These are phyloP conservation scores for Xylogone sp. DNA, from an alignment of 2,329 filamentous ascomycete genomes.

Conservation along the genomic window DNA sequence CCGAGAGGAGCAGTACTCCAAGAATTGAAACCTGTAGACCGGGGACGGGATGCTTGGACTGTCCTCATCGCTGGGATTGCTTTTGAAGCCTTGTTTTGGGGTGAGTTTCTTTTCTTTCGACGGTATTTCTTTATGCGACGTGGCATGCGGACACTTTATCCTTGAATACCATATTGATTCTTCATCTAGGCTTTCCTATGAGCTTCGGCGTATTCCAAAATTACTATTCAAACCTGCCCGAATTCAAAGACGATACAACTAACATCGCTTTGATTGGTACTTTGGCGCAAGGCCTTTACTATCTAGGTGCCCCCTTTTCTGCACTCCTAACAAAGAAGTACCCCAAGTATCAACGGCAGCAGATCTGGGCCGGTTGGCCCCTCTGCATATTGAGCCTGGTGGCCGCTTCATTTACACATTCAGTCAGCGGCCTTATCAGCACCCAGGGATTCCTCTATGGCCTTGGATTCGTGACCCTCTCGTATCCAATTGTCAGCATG, in stretches of 20 bases:
- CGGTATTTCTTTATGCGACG: background rate
- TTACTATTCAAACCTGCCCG: conserved; percentile 58
- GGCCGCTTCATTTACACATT: conserved; percentile 48
- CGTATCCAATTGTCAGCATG: conserved; percentile 53
- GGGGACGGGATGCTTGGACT: conserved; percentile 37
- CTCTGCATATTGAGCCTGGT: conserved; percentile 36
- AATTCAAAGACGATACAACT: conserved; percentile 46
- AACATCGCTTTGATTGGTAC: conserved; percentile 62
- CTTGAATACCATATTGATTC: conserved; percentile 67
- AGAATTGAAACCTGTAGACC: conserved; percentile 9
- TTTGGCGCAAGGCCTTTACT: conserved; percentile 25
- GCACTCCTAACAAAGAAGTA: conserved; percentile 31
- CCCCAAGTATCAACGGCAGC: conserved; percentile 27
- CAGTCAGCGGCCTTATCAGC: conserved; percentile 49
- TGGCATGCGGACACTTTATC: conserved; percentile 55
- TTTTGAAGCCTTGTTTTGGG: conserved; percentile 52
- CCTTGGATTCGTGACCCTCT: conserved; percentile 51
- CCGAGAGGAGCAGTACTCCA: background rate
- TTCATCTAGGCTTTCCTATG: conserved; percentile 57
- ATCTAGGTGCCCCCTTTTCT: conserved; percentile 31
- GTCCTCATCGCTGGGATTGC: conserved; percentile 46
- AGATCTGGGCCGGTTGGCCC: conserved; percentile 36
- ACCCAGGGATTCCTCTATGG: conserved; percentile 61
- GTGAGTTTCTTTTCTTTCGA: conserved; percentile 36
- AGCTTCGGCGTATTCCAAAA: conserved; percentile 69